phyloP scores from a whole-genome alignment of 345 rosid species.

The Rhizophora mangle region DNA sequence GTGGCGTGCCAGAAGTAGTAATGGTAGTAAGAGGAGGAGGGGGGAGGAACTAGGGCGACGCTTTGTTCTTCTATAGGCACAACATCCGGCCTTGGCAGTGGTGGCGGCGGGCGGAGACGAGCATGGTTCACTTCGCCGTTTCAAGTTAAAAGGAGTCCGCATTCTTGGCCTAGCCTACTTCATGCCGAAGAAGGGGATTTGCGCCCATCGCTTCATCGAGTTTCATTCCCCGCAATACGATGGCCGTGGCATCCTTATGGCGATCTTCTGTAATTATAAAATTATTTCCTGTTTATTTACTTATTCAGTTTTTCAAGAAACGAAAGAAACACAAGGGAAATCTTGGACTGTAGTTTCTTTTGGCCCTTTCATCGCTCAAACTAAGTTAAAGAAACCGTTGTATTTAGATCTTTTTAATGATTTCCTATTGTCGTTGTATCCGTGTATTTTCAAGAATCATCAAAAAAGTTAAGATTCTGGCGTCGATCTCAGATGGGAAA shows the following conservation, averaged over 20 bases:
- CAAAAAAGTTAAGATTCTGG: conserved; percentile 58
- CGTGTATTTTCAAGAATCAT: background rate
- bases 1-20: background rate
- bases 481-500: conserved; percentile 93
- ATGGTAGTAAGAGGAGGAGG: background rate
- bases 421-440: background rate
- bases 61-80: background rate
- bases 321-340: too few species aligned
- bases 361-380: too few species aligned
- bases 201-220: conserved; percentile 78
- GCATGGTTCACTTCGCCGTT: conserved; percentile 57
- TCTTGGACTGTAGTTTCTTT: too few species aligned
- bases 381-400: too few species aligned
- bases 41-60: background rate
- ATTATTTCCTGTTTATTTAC: background rate
- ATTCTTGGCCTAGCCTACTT: conserved; percentile 93
- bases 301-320: too few species aligned
- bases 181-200: conserved; percentile 94
- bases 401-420: background rate
- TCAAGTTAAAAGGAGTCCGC: conserved; percentile 74
- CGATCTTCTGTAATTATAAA: conserved; percentile 65
- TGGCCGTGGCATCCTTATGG: conserved; percentile 87
- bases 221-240: conserved; percentile 63
- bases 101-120: conserved; percentile 43
- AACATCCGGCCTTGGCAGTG: background rate